These are phyloP conservation scores for Scenedesmus sp. DNA, from an alignment of 163 green algal species.

Conservation along the genomic window DNA sequence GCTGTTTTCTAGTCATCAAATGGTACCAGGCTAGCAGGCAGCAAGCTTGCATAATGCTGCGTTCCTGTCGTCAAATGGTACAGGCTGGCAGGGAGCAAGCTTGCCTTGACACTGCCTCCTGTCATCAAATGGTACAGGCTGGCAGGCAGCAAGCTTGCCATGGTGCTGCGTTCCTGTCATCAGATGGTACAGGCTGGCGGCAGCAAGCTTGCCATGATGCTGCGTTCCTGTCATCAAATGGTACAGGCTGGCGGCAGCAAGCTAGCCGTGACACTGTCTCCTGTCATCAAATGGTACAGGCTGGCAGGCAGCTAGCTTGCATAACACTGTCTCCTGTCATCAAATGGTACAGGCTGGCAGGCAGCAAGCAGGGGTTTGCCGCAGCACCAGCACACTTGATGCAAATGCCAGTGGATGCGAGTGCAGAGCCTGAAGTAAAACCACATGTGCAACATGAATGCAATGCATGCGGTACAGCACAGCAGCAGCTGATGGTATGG, in stretches of 20 bases:
- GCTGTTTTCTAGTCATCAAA: background rate
- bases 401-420: too few species aligned
- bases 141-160: too few species aligned
- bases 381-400: background rate
- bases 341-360: background rate
- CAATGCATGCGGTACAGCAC: too few species aligned
- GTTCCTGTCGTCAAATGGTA: background rate
- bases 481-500: too few species aligned
- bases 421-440: background rate
- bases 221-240: background rate
- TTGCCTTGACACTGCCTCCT: background rate
- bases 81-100: too few species aligned
- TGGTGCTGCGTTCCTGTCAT: background rate
- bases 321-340: background rate
- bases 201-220: background rate
- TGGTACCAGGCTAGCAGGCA: background rate
- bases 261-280: background rate
- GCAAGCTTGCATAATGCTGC: background rate
- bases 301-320: background rate
- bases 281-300: background rate
- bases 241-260: too few species aligned
- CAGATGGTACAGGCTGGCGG: background rate
- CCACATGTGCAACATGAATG: too few species aligned
- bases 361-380: background rate
- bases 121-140: background rate